phyloP scores from a whole-genome alignment of 1,139 yeast genomes.

The Debaryomyces udenii region DNA sequence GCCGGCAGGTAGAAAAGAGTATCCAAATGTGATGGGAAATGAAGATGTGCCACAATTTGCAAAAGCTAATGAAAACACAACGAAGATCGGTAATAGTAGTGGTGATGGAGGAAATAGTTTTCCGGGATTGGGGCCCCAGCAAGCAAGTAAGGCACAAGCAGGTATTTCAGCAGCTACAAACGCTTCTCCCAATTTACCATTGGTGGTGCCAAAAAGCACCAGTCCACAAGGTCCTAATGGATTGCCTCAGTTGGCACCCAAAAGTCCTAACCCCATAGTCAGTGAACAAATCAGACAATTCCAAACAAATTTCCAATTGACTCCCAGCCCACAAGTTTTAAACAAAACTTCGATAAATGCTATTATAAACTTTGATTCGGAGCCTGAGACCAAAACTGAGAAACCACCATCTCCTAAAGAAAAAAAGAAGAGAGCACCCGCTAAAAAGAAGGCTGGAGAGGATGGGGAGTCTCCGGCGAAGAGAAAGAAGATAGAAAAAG shows the following conservation, averaged over 20 bases:
- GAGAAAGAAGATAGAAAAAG: slow-evolving; percentile 13
- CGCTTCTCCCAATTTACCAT: slow-evolving; percentile 13
- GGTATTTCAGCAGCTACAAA: slow-evolving; percentile 6
- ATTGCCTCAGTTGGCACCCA: background rate
- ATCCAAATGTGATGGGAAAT: slow-evolving; percentile 8
- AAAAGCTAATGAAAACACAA: background rate
- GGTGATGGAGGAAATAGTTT: slow-evolving; percentile 2
- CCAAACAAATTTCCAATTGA: slow-evolving; percentile 34
- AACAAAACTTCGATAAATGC: slow-evolving; percentile 42
- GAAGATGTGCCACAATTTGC: background rate
- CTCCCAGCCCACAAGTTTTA: slow-evolving; percentile 15
- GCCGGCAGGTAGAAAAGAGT: slow-evolving; percentile 12
- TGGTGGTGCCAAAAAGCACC: slow-evolving; percentile 18
- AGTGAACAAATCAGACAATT: slow-evolving; percentile 34
- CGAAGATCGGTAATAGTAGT: slow-evolving; percentile 1
- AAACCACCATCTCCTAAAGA: slow-evolving; percentile 15
- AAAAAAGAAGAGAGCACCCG: slow-evolving; percentile 17
- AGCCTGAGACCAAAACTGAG: slow-evolving; percentile 16
- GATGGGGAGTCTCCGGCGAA: slow-evolving; percentile 14
- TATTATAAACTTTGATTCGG: slow-evolving; percentile 40
- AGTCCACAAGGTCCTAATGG: background rate
- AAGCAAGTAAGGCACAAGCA: slow-evolving; percentile 3
- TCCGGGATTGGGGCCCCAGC: slow-evolving; percentile 8
- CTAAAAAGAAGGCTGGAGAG: slow-evolving; percentile 20
- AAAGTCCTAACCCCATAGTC: slow-evolving; percentile 4